Evolutionary conservation across 371 early-diverging fungal genomes (phyloP).

Genomic region (Homolaphlyctis polyrhiza): DNA sequence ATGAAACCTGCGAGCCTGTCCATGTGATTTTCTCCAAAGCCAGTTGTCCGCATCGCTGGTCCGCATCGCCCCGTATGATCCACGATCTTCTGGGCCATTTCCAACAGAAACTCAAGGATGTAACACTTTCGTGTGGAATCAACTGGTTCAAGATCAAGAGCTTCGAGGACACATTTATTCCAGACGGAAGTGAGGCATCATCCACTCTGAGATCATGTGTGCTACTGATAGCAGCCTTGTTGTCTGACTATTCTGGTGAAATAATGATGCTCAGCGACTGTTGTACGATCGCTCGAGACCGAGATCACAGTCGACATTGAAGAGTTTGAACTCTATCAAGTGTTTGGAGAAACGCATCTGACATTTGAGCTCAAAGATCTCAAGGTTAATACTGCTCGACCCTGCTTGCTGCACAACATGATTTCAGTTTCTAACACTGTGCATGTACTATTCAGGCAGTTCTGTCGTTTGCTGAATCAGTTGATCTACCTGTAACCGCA

Average conservation of each 20-base stretch:
- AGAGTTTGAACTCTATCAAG: conserved; percentile 34
- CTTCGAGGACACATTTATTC: conserved; percentile 30
- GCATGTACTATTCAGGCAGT: conserved; percentile 24
- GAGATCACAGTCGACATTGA: conserved; percentile 31
- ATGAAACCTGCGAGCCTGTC: conserved; percentile 44
- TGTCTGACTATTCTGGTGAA: background rate
- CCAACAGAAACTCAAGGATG: conserved; percentile 49
- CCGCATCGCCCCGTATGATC: conserved; percentile 43
- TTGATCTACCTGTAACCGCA: conserved; percentile 22
- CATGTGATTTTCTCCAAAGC: conserved; percentile 46
- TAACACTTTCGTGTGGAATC: conserved; percentile 35
- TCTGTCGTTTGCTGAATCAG: conserved; percentile 27
- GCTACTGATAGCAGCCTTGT: background rate
- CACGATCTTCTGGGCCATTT: conserved; percentile 53
- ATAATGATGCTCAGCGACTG: conserved; percentile 4
- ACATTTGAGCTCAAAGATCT: conserved; percentile 35
- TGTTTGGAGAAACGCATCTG: conserved; percentile 14
- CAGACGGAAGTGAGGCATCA: background rate
- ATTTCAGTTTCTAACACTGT: background rate
- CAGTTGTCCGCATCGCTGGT: conserved; percentile 34
- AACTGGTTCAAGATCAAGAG: conserved; percentile 42
- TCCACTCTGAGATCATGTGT: background rate
- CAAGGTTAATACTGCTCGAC: conserved; percentile 20
- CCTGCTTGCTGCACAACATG: background rate
- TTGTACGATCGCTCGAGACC: conserved; percentile 25